phyloP scores from a whole-genome alignment of 495 filamentous ascomycete genomes.

The Bryoglossum gracile region DNA sequence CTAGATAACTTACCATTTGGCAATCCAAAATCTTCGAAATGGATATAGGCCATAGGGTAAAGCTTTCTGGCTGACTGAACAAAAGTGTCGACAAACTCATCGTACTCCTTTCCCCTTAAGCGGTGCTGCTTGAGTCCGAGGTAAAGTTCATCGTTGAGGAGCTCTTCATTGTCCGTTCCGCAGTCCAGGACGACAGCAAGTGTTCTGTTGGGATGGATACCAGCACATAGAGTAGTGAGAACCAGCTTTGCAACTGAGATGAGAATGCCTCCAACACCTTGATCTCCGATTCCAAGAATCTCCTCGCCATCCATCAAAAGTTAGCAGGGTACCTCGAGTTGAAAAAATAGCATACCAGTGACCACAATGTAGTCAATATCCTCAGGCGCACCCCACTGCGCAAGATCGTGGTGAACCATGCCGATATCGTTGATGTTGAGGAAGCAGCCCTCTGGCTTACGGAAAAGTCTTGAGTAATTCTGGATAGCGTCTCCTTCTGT shows the following conservation, averaged over 20 bases:
- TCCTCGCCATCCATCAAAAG: slow-evolving; percentile 38
- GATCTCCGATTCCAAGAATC: slow-evolving; percentile 86
- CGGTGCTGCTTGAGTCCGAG: slow-evolving; percentile 64
- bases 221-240: slow-evolving; percentile 76
- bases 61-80: slow-evolving; percentile 56
- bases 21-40: slow-evolving; percentile 64
- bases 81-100: slow-evolving; percentile 69
- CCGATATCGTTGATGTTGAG: slow-evolving; percentile 53
- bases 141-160: slow-evolving; percentile 76
- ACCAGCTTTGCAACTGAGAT: slow-evolving; percentile 81
- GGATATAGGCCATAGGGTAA: slow-evolving; percentile 77
- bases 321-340: neutral
- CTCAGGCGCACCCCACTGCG: slow-evolving; percentile 58
- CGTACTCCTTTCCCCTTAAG: slow-evolving; percentile 65
- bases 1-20: slow-evolving; percentile 31
- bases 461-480: slow-evolving; percentile 73
- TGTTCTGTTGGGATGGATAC: slow-evolving; percentile 73
- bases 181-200: slow-evolving; percentile 82
- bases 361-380: slow-evolving; percentile 89
- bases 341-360: slow-evolving; percentile 44
- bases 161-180: slow-evolving; percentile 72
- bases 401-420: slow-evolving; percentile 53
- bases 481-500: slow-evolving; percentile 89
- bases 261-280: slow-evolving; percentile 81
- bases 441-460: slow-evolving; percentile 61